Percentiles rank a stretch among this genome's conserved stretches.
Evolutionary conservation across 306 rosid species (phyloP).

Genomic region (Psophocarpus tetragonolobus): DNA sequence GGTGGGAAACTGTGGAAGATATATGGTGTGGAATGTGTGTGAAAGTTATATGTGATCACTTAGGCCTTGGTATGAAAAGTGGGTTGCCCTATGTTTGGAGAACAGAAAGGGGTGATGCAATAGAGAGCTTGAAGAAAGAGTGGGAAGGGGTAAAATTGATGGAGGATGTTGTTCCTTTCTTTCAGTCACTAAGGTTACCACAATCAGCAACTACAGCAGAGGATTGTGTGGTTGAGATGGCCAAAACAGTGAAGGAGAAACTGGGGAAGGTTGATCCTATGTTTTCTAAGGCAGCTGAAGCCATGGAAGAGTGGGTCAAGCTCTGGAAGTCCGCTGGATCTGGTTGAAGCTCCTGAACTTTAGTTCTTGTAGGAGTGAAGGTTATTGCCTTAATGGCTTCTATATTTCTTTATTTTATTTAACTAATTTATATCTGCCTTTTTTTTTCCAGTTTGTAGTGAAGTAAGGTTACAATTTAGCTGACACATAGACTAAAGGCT

Average conservation of each 20-base stretch:
- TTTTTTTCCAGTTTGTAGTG: slow-evolving; percentile 18
- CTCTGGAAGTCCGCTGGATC: slow-evolving; percentile 80
- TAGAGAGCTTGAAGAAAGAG: slow-evolving; percentile 92
- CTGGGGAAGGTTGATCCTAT: slow-evolving; percentile 79
- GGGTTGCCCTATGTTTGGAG: slow-evolving; percentile 96
- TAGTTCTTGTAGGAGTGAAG: slow-evolving; percentile 22
- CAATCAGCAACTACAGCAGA: slow-evolving; percentile 68
- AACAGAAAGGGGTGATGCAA: slow-evolving; percentile 78
- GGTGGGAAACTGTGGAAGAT: slow-evolving; percentile 99
- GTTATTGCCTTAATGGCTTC: slow-evolving; percentile 24
- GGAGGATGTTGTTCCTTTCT: slow-evolving; percentile 97
- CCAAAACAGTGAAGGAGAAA: slow-evolving; percentile 72
- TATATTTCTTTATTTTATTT: slow-evolving; percentile 24
- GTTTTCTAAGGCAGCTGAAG: slow-evolving; percentile 71
- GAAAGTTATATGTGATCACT: slow-evolving; percentile 82
- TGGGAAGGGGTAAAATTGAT: slow-evolving; percentile 97
- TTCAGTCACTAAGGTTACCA: slow-evolving; percentile 71
- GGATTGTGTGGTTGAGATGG: slow-evolving; percentile 76
- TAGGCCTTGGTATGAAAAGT: slow-evolving; percentile 79
- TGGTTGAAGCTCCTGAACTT: slow-evolving; percentile 31
- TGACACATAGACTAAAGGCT: slow-evolving; percentile 27
- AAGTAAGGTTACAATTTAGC: slow-evolving; percentile 24
- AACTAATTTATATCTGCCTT: slow-evolving; percentile 25
- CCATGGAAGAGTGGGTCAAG: slow-evolving; percentile 86
- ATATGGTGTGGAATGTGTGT: slow-evolving; percentile 94